A percentile compares a stretch with the other conserved stretches of the same genome.
Evolutionary conservation across 768 basidiomycete genomes (phyloP).

Genomic region (Pilatotrama ljubarskyi): DNA sequence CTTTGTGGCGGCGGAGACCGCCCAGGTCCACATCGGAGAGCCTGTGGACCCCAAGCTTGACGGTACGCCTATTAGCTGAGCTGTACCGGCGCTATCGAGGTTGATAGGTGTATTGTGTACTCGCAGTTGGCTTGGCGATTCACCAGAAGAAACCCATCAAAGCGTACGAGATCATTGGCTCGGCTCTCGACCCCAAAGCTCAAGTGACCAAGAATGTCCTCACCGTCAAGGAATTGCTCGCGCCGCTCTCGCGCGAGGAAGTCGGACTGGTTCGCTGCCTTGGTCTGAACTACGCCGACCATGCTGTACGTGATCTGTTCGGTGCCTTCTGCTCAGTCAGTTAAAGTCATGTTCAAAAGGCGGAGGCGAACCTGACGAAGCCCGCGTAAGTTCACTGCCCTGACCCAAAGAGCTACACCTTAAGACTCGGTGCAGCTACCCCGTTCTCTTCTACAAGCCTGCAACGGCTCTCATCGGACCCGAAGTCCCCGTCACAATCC

Average conservation of each 20-base stretch:
- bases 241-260: slow-evolving; percentile 66
- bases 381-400: slow-evolving; percentile 50
- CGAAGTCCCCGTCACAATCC: slow-evolving; percentile 62
- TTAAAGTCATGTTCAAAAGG: slow-evolving; percentile 38
- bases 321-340: background rate
- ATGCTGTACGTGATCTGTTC: slow-evolving; percentile 54
- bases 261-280: slow-evolving; percentile 71
- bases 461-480: slow-evolving; percentile 69
- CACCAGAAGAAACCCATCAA: slow-evolving; percentile 55
- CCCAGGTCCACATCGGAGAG: slow-evolving; percentile 73
- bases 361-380: slow-evolving; percentile 62
- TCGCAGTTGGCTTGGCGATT: slow-evolving; percentile 56
- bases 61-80: slow-evolving; percentile 37
- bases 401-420: slow-evolving; percentile 55
- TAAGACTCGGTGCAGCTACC: slow-evolving; percentile 45
- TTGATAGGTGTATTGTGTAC: background rate
- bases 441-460: slow-evolving; percentile 82
- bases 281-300: slow-evolving; percentile 83
- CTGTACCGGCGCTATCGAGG: background rate
- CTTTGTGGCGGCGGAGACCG: slow-evolving; percentile 76
- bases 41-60: slow-evolving; percentile 69
- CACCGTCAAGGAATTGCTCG: slow-evolving; percentile 70
- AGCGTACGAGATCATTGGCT: slow-evolving; percentile 72
- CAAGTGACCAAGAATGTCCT: slow-evolving; percentile 62
- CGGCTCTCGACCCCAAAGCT: slow-evolving; percentile 64